phyloP scores from a whole-genome alignment of 2,329 filamentous ascomycete species.

The Fusarium nygamai region DNA sequence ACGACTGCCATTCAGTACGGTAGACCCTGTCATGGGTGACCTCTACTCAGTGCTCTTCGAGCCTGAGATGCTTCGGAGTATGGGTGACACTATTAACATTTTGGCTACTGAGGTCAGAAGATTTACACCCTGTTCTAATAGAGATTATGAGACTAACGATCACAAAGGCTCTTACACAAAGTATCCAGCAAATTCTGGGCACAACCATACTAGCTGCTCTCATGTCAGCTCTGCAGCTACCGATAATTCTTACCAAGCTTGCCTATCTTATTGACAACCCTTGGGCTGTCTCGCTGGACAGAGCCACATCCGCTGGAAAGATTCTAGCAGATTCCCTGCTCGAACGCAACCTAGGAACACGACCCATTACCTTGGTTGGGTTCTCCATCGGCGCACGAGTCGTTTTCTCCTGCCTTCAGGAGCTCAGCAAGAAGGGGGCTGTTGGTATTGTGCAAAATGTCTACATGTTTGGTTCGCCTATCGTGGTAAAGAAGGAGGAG shows the following conservation, averaged over 20 bases:
- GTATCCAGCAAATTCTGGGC: constrained; percentile 92
- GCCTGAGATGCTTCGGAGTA: constrained; percentile 96
- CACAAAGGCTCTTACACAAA: constrained; percentile 86
- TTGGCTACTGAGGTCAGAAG: constrained; percentile 88
- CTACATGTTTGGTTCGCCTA: constrained; percentile 90
- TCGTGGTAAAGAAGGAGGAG: constrained; percentile 92
- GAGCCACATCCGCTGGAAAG: constrained; percentile 86
- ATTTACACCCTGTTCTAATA: not conserved
- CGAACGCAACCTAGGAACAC: constrained; percentile 88
- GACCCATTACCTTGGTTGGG: constrained; percentile 91
- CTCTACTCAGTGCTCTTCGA: constrained; percentile 98
- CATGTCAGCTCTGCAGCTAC: constrained; percentile 94
- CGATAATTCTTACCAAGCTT: constrained; percentile 90
- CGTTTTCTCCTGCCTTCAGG: constrained; percentile 90
- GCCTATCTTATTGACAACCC: constrained; percentile 98
- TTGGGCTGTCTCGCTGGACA: constrained; percentile 95
- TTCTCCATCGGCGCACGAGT: constrained; percentile 93
- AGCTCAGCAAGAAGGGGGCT: constrained; percentile 85
- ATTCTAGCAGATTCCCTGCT: constrained; percentile 95
- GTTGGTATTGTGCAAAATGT: constrained; percentile 93
- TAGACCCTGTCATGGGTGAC: constrained; percentile 98
- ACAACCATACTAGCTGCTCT: constrained; percentile 87
- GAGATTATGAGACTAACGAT: not conserved
- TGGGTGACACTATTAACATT: constrained; percentile 99
- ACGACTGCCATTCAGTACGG: constrained; percentile 91